These are phyloP conservation scores for Wallacemonas rigidus DNA, from an alignment of 208 protist genomes.

Conservation along the genomic window DNA sequence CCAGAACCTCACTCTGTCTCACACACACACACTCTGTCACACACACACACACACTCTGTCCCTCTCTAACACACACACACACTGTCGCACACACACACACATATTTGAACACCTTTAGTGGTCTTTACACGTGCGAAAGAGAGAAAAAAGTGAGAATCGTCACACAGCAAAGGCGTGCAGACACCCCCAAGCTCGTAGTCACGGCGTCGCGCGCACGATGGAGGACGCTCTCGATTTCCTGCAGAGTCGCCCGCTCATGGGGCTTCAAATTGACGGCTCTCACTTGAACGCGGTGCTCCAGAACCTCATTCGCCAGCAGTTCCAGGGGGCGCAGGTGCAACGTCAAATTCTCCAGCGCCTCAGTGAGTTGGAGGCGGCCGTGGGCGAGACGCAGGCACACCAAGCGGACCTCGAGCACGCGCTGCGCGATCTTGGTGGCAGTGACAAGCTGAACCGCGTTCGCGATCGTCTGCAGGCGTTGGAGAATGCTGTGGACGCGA, in stretches of 20 bases:
- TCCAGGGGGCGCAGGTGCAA: slow-evolving; percentile 36
- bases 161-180: no score
- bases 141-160: no score
- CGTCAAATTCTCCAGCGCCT: slow-evolving; percentile 53
- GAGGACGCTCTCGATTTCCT: slow-evolving; percentile 71
- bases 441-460: slow-evolving; percentile 39
- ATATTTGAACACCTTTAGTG: no score
- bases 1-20: no score
- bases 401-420: slow-evolving; percentile 50
- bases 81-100: no score
- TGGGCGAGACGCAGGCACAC: slow-evolving; percentile 41
- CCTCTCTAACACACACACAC: no score
- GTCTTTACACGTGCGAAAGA: no score
- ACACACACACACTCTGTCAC: no score
- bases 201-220: slow-evolving; percentile 22
- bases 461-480: slow-evolving; percentile 52
- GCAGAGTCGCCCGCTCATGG: slow-evolving; percentile 79
- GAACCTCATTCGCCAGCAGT: slow-evolving; percentile 60
- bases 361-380: slow-evolving; percentile 37
- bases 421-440: slow-evolving; percentile 34
- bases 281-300: slow-evolving; percentile 76
- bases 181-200: no score
- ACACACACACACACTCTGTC: no score
- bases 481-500: slow-evolving; percentile 40
- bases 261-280: slow-evolving; percentile 82